Evolutionary conservation across 805 yeast genomes (phyloP), one percentile per base, ranked within the genome.

Genomic region (Schwanniomyces occidentalis): DNA sequence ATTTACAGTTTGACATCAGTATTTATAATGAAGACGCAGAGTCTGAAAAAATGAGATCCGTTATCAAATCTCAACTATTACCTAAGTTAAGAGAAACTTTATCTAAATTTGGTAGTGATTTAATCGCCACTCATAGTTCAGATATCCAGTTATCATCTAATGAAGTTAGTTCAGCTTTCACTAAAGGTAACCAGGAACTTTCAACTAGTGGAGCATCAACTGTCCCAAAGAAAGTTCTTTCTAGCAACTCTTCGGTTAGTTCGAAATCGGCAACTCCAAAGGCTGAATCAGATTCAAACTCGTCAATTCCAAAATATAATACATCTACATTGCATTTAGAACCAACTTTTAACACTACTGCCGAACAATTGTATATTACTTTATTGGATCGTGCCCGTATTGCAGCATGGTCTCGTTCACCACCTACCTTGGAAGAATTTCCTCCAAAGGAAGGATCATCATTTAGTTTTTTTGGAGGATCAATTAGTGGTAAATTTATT

Each of bases 341-440:
- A 47, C 82, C 95, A 4, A 69, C 76, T 3, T 93, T 93, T 73
- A 82, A 83, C 59, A 88, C 96, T 9, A 75, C 95, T 3, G 95
- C 96, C 0, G 87, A 84, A 42, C 95, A 88, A 56, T 61, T 95
- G 22, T 93, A 80, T 59, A 64, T 75, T 27, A 85, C 97, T 1
- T 74, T 93, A 24, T 58, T 86, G 29, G 87, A 85, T 40, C 85
- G 85, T 16, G 77, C 77, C 32, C 71, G 95, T 44, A 82, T 93
- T 9, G 78, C 82, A n/a, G 90, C 90, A 0, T 93, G 98, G 98
- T 74, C 95, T 0, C 79, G 96, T 40, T 78, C 95, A 0, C 67
- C 76, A 23, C 89, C 78, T 32, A 61, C 56, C 18, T 73, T 87
- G 34, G 75, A 73, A 13, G 56, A 59, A 23, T 53, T 55, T 34